Base-by-base conservation (phyloP, 768 basidiomycete species). In the Tylopilus rubrobrunneus region DNA sequence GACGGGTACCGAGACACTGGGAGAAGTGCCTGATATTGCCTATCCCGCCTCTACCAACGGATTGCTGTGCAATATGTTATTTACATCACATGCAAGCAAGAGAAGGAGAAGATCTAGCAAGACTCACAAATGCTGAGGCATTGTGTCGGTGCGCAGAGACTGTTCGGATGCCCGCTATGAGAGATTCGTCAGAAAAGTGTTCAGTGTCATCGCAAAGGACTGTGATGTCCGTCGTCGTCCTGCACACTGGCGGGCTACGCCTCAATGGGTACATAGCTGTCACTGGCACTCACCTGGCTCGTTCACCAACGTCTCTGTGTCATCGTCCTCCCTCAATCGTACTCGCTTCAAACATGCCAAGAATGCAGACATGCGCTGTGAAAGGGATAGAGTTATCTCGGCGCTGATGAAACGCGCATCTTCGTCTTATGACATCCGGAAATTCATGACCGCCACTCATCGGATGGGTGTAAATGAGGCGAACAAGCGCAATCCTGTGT, bases 21-120 rank as follows among this genome's bases (percentile, higher is more conserved):
- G 81, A 77, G 31, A 78, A 50, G 31, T 62, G 71, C 53, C 79
- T 77, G 53, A 88, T 84, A 68, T 89, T 89, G 23, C 87, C 87
- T 8, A 76, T 27, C 9, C 87, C 86, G 6, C 87, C 87, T 54
- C 87, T 76, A 7, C 87, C 87, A 37, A 82, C 77, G 5, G 84
- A 84, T 33, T 71, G 69, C 78, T 82, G 40, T 21, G n/a, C 36
- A 36, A 19, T 10, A 7, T 34, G 28, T 7, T 10, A 5, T 2
- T 2, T 31, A 5, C n/a, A 4, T 3, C 55, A 19, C 53, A 51
- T 11, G 21, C 25, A 4, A n/a, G 57, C 49, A 44, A 51, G 49
- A 23, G 19, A 48, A 36, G 11, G 15, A 36, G 34, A 11, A 36
- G 12, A 15, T 6, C 34, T 7, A 40, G 21, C 29, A 25, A 19